Conservation (phyloP, 192 early-diverging fungal species). For the Piromyces sp. region DNA sequence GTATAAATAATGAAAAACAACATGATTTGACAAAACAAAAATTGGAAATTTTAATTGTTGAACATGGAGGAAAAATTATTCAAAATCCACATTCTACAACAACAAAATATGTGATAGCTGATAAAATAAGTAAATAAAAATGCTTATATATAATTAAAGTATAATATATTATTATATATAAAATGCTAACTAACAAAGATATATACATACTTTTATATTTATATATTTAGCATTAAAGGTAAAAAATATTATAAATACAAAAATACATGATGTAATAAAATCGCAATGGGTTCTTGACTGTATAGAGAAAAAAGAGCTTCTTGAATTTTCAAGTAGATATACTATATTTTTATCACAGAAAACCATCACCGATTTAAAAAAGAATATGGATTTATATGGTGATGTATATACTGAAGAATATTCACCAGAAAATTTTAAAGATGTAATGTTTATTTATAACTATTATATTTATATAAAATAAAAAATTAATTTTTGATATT, state of each 20-base stretch:
- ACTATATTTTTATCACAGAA: constrained; percentile 32
- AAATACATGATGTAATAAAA: constrained; percentile 36
- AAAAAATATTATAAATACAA: constrained; percentile 26
- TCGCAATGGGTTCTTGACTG: constrained; percentile 48
- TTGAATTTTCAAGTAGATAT: constrained; percentile 37
- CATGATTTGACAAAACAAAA: constrained; percentile 18
- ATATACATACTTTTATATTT: too few relatives aligned
- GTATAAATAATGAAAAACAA: constrained; percentile 15
- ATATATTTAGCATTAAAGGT: constrained; percentile 24
- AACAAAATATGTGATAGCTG: constrained; percentile 29
- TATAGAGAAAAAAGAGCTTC: constrained; percentile 16
- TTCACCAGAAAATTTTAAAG: constrained; percentile 21
- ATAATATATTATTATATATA: too few relatives aligned
- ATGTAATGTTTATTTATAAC: too few relatives aligned
- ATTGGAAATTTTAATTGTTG: constrained; percentile 36
- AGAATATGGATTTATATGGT: constrained; percentile 44
- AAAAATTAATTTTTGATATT: too few relatives aligned
- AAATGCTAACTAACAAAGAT: too few relatives aligned
- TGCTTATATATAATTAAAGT: neutral
- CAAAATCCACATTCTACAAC: constrained; percentile 28
- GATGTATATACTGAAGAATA: constrained; percentile 49
- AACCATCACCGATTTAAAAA: constrained; percentile 26
- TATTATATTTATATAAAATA: too few relatives aligned
- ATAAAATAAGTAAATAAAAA: constrained; percentile 5
- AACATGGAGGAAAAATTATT: constrained; percentile 40